Percentiles rank a stretch among this genome's conserved stretches.
These are phyloP conservation scores for Neurospora sp. DNA, from an alignment of 495 filamentous ascomycete species.

Conservation along the genomic window DNA sequence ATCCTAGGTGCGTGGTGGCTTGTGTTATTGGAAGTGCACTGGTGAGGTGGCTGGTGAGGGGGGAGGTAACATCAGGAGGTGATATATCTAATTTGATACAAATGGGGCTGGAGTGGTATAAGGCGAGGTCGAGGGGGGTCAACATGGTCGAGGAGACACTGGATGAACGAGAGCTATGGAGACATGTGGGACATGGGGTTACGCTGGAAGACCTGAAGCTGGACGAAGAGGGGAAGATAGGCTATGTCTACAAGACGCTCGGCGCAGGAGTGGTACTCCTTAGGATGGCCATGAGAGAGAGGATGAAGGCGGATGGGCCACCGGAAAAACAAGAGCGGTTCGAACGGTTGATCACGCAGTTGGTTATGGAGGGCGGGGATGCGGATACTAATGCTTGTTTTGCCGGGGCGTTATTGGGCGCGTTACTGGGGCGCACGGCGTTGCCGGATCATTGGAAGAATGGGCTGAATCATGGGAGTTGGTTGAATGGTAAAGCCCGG, in stretches of 20 bases:
- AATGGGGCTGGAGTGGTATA: slow-evolving; percentile 14
- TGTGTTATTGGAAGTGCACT: slow-evolving; percentile 32
- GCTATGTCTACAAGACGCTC: slow-evolving; percentile 41
- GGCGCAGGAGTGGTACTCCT: slow-evolving; percentile 30
- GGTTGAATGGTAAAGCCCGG: slow-evolving; percentile 28
- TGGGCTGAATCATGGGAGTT: slow-evolving; percentile 28
- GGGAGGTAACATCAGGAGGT: slow-evolving; percentile 25
- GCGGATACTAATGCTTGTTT: slow-evolving; percentile 41
- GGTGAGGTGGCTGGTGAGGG: slow-evolving; percentile 29
- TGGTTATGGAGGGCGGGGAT: slow-evolving; percentile 39
- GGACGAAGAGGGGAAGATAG: slow-evolving; percentile 29
- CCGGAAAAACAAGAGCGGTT: slow-evolving; percentile 17
- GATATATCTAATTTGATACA: slow-evolving; percentile 24
- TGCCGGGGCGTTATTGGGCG: slow-evolving; percentile 35
- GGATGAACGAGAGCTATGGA: slow-evolving; percentile 25
- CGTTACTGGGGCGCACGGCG: slow-evolving; percentile 27
- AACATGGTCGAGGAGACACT: slow-evolving; percentile 9
- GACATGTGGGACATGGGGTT: slow-evolving; percentile 12
- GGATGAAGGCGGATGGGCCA: neutral
- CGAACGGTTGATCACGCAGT: slow-evolving; percentile 30
- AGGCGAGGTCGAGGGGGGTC: neutral
- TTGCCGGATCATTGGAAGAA: slow-evolving; percentile 33
- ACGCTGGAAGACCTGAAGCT: slow-evolving; percentile 26
- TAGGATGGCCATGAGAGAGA: slow-evolving; percentile 22
- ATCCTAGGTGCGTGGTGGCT: slow-evolving; percentile 35